phyloP scores from a whole-genome alignment of 2,329 filamentous ascomycete species.

The Coniochaeta hoffmannii region DNA sequence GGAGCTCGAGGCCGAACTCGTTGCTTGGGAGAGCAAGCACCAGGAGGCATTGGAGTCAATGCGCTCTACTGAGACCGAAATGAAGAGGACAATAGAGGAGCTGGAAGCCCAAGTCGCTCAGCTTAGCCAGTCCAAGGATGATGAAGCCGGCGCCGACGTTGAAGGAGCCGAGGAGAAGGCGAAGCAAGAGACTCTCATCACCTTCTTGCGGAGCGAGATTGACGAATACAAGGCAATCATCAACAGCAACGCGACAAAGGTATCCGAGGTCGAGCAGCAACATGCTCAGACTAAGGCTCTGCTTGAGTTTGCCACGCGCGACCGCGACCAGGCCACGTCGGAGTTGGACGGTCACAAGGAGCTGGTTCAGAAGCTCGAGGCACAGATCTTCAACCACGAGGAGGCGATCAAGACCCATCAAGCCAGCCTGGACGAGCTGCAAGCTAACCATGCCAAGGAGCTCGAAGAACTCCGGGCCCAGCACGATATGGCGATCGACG shows the following conservation, averaged over 20 bases:
- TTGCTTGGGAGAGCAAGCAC: slow-evolving; percentile 71
- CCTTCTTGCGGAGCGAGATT: slow-evolving; percentile 63
- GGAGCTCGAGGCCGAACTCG: slow-evolving; percentile 64
- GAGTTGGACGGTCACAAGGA: slow-evolving; percentile 38
- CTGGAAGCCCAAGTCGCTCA: slow-evolving; percentile 57
- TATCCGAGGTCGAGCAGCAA: slow-evolving; percentile 66
- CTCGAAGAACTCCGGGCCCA: slow-evolving; percentile 33
- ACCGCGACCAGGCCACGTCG: slow-evolving; percentile 43
- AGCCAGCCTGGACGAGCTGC: slow-evolving; percentile 40
- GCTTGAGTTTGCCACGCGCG: slow-evolving; percentile 57
- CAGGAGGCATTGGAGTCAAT: slow-evolving; percentile 61
- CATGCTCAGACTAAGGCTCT: slow-evolving; percentile 60
- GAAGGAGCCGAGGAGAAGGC: slow-evolving; percentile 38
- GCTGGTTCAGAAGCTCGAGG: slow-evolving; percentile 45
- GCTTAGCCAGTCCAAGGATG: slow-evolving; percentile 30
- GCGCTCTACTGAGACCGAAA: slow-evolving; percentile 62
- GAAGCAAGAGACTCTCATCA: slow-evolving; percentile 53
- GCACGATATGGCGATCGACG: slow-evolving; percentile 24
- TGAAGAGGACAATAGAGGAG: slow-evolving; percentile 64
- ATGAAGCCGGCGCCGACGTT: slow-evolving; percentile 13
- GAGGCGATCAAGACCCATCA: slow-evolving; percentile 47
- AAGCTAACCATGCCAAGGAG: slow-evolving; percentile 38
- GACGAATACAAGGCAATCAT: slow-evolving; percentile 74
- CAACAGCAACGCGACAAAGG: slow-evolving; percentile 57
- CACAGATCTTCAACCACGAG: slow-evolving; percentile 54